Conservation (phyloP, 805 yeast genomes). For the Candida sonorensis region DNA sequence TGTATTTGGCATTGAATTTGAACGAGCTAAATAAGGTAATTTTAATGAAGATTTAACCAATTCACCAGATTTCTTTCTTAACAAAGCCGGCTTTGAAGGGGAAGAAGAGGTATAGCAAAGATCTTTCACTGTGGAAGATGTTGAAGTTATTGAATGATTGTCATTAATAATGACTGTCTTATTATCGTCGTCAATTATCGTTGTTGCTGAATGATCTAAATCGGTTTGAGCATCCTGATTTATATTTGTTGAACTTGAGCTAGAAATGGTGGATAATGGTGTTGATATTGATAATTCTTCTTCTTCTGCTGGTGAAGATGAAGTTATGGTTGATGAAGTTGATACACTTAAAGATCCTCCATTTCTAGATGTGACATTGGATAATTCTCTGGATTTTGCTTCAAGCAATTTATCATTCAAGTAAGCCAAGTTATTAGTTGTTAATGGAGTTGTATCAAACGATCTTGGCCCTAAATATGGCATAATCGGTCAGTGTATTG, state of each 20-base stretch:
- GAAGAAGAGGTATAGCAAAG: too few relatives aligned
- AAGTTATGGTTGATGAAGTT: conserved; percentile 8
- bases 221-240: conserved; percentile 7
- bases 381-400: conserved; percentile 1
- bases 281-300: conserved; percentile 19
- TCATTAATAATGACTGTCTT: conserved; percentile 16
- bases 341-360: conserved; percentile 5
- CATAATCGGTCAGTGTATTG: conserved; percentile 11
- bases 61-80: conserved; percentile 50
- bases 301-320: conserved; percentile 18
- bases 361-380: too few relatives aligned
- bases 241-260: conserved; percentile 6
- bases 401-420: conserved; percentile 19
- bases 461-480: conserved; percentile 30
- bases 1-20: conserved; percentile 43
- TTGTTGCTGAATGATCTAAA: background rate
- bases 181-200: conserved; percentile 17
- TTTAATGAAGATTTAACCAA: conserved; percentile 42
- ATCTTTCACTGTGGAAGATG: conserved; percentile 15
- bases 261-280: conserved; percentile 23
- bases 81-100: conserved; percentile 20
- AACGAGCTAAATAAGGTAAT: conserved; percentile 33
- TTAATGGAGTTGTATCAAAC: conserved; percentile 29
- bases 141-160: conserved; percentile 6
- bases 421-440: conserved; percentile 25